Percentiles rank a stretch among this genome's conserved stretches.
Conservation (phyloP, 2,329 filamentous ascomycete genomes). For the Diplodia sapinea region DNA sequence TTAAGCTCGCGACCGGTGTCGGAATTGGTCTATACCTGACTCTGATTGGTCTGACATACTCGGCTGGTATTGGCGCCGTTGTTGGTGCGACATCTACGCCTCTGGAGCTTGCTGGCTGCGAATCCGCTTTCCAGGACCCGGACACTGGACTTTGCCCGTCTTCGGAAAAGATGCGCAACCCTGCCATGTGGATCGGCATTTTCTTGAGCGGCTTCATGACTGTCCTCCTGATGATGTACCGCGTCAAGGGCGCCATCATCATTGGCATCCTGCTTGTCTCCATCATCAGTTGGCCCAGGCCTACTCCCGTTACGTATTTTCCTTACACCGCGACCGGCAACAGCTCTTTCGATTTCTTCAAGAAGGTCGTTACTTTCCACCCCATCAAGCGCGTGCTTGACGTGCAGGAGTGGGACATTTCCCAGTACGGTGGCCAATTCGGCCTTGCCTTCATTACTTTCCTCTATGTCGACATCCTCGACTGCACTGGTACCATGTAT, state of each 20-base stretch:
- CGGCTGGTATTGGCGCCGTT: constrained; percentile 80
- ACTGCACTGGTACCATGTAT: constrained; percentile 85
- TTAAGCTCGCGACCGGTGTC: constrained; percentile 85
- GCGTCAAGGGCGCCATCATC: constrained; percentile 86
- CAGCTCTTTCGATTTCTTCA: constrained; percentile 82
- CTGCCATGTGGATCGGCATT: constrained; percentile 86
- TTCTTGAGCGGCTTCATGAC: constrained; percentile 85
- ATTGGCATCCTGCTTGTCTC: constrained; percentile 81
- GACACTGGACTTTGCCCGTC: constrained; percentile 65
- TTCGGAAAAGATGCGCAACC: constrained; percentile 77
- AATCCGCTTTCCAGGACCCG: constrained; percentile 53
- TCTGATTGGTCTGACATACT: constrained; percentile 77
- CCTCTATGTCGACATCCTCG: constrained; percentile 87
- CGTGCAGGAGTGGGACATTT: constrained; percentile 76
- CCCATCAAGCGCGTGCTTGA: constrained; percentile 71
- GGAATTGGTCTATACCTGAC: constrained; percentile 85
- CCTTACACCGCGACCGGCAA: constrained; percentile 73
- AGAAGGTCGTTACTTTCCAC: constrained; percentile 84
- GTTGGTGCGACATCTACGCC: constrained; percentile 72
- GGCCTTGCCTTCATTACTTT: constrained; percentile 86
- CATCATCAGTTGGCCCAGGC: constrained; percentile 85
- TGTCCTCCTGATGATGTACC: constrained; percentile 80
- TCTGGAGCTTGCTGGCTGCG: constrained; percentile 76
- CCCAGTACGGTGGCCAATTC: constrained; percentile 74
- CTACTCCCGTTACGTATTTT: constrained; percentile 79